phyloP scores from a whole-genome alignment of 2,329 filamentous ascomycete species.

The Aureobasidium sp. region DNA sequence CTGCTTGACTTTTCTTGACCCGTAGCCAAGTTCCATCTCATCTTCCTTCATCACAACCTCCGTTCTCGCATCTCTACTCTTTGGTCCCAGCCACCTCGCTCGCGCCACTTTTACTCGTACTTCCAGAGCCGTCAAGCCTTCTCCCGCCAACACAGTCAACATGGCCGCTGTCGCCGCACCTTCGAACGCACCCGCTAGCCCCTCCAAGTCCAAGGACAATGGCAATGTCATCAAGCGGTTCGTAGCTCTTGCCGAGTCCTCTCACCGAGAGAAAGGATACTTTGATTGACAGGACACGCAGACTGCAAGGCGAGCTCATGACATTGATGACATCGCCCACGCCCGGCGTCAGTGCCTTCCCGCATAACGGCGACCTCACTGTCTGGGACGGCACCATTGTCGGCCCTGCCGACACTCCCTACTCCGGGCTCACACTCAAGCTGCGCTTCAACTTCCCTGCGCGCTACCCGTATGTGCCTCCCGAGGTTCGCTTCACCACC shows the following conservation, averaged over 20 bases:
- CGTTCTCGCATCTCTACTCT: neutral
- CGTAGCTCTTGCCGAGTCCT: constrained; percentile 8
- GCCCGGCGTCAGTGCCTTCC: constrained; percentile 91
- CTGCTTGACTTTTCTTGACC: neutral
- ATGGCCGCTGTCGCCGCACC: constrained; percentile 27
- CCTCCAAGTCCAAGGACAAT: constrained; percentile 30
- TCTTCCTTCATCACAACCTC: neutral
- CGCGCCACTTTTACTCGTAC: neutral
- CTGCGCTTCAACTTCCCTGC: constrained; percentile 82
- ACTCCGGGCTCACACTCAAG: constrained; percentile 82
- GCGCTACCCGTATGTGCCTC: constrained; percentile 89
- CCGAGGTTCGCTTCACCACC: constrained; percentile 92
- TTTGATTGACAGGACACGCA: constrained; percentile 34
- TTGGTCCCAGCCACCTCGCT: neutral
- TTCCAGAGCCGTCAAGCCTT: neutral
- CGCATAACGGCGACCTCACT: constrained; percentile 83
- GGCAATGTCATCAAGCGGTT: constrained; percentile 44
- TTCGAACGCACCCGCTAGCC: constrained; percentile 24
- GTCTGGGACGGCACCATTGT: constrained; percentile 91
- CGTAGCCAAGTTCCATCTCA: neutral
- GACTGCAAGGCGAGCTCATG: constrained; percentile 96
- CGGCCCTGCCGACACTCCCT: constrained; percentile 85
- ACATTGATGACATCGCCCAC: constrained; percentile 94
- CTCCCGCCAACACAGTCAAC: neutral
- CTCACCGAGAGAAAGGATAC: neutral